Conservation (phyloP, 169 alveolate genomes). For the Plasmodium cynomolgi region DNA sequence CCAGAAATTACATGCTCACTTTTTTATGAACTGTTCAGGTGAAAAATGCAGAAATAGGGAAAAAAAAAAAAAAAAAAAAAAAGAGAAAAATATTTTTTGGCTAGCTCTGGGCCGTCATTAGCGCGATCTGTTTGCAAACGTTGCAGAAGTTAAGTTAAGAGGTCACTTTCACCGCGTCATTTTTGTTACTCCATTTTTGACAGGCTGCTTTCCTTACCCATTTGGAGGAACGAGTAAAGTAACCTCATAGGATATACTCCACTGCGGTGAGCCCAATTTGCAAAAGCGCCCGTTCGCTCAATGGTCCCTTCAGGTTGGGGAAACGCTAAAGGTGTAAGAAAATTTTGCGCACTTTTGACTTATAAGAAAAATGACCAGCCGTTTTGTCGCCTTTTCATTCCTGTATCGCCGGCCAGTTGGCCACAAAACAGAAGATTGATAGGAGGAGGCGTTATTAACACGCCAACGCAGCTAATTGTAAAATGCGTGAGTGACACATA, state of each 20-base stretch:
- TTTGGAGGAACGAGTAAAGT: not conserved
- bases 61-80: not conserved
- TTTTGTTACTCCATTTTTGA: not conserved
- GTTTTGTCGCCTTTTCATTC: not conserved
- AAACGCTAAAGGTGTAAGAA: not conserved
- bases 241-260: not conserved
- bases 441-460: constrained; percentile 6
- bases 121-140: not conserved
- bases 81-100: not conserved
- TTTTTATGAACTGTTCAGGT: not conserved
- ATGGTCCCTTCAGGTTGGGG: not conserved
- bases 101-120: not conserved
- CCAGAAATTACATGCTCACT: not conserved
- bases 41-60: not conserved
- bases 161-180: not conserved
- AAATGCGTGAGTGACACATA: constrained; percentile 67
- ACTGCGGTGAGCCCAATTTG: not conserved
- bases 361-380: not conserved
- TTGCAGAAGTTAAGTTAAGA: not conserved
- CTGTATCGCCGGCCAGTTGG: not conserved
- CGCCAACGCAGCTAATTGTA: constrained; percentile 53
- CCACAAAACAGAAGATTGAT: not conserved
- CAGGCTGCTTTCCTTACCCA: not conserved
- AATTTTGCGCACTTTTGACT: not conserved
- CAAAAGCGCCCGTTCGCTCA: not conserved